A percentile compares a stretch with the other conserved stretches of the same genome.
Evolutionary conservation across 352 stramenopile species (phyloP).

Genomic region (Phytophthora rubi): DNA sequence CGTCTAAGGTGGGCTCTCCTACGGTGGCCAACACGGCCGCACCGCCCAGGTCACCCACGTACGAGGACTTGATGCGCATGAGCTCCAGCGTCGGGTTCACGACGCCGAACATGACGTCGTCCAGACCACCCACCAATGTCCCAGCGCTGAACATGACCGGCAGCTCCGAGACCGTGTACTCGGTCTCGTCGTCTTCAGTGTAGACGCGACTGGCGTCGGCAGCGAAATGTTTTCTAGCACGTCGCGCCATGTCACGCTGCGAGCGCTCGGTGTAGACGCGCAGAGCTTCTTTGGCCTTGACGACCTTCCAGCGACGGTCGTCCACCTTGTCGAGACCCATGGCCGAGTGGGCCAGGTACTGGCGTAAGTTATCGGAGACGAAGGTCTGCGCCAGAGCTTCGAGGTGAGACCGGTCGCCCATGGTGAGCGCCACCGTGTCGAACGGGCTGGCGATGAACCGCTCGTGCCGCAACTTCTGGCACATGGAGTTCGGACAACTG

Average conservation of each 20-base stretch:
- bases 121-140: slow-evolving; percentile 35
- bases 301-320: slow-evolving; percentile 37
- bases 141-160: slow-evolving; percentile 41
- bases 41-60: slow-evolving; percentile 50
- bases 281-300: slow-evolving; percentile 39
- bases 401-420: slow-evolving; percentile 31
- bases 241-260: slow-evolving; percentile 32
- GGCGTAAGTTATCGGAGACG: slow-evolving; percentile 41
- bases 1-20: slow-evolving; percentile 48
- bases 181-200: slow-evolving; percentile 12
- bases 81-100: slow-evolving; percentile 41
- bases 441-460: slow-evolving; percentile 37
- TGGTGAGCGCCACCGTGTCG: slow-evolving; percentile 30
- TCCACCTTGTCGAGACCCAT: slow-evolving; percentile 42
- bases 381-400: slow-evolving; percentile 36
- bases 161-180: slow-evolving; percentile 29
- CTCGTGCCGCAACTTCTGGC: slow-evolving; percentile 7
- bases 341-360: slow-evolving; percentile 45
- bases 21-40: slow-evolving; percentile 48
- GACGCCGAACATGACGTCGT: slow-evolving; percentile 52
- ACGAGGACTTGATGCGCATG: slow-evolving; percentile 52
- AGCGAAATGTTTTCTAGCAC: slow-evolving; percentile 14
- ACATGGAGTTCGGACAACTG: background rate
- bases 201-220: slow-evolving; percentile 8
- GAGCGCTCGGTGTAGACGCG: slow-evolving; percentile 39